phyloP scores from a whole-genome alignment of 2,329 filamentous ascomycete species.

The Lachnellula subtilissima region DNA sequence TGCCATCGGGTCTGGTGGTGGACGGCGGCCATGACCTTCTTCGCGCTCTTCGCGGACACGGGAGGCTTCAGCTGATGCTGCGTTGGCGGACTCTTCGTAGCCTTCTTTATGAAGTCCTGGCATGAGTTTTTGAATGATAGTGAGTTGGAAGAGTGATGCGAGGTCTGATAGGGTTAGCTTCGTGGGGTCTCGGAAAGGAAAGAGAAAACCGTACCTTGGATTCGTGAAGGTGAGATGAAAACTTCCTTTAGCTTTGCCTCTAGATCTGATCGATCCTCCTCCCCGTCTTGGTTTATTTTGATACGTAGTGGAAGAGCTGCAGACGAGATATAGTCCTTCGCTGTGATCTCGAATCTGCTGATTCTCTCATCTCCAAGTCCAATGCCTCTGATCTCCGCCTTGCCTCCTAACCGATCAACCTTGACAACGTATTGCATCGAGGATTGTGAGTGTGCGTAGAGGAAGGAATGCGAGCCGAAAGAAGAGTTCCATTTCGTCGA shows the following conservation, averaged over 20 bases:
- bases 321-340: constrained; percentile 69
- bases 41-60: constrained; percentile 39
- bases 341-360: constrained; percentile 67
- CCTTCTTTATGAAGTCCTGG: constrained; percentile 73
- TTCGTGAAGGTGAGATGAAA: constrained; percentile 68
- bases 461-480: constrained; percentile 69
- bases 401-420: constrained; percentile 73
- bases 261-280: constrained; percentile 50
- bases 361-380: constrained; percentile 78
- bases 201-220: constrained; percentile 41
- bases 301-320: constrained; percentile 53
- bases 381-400: constrained; percentile 77
- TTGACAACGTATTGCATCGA: constrained; percentile 80
- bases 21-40: constrained; percentile 39
- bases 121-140: constrained; percentile 78
- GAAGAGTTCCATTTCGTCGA: constrained; percentile 76
- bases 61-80: constrained; percentile 37
- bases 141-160: constrained; percentile 66
- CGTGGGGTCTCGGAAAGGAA: neutral
- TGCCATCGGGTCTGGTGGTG: constrained; percentile 38
- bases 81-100: constrained; percentile 55
- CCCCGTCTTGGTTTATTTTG: constrained; percentile 39
- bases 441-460: constrained; percentile 82
- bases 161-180: constrained; percentile 46
- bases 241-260: constrained; percentile 49